Base-by-base conservation (phyloP, 768 basidiomycete genomes). In the Russula compacta region DNA sequence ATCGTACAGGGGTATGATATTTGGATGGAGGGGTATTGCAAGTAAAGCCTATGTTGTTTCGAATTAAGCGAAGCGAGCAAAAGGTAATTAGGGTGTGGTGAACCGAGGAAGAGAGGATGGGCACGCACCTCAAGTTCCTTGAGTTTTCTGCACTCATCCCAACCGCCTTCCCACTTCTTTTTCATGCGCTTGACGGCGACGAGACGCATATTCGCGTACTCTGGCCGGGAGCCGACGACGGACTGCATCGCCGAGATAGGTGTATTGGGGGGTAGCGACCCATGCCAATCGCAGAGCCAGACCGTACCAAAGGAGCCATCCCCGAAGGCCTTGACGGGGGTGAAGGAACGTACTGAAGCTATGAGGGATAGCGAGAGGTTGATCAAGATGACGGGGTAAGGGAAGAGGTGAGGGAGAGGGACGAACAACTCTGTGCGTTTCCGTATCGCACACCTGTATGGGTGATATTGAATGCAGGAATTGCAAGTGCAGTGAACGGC, bases 231-330 rank as follows among this genome's bases (percentile, higher is more conserved):
- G 58, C 92, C 91, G 53, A 87, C 89, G 52, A 92, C 91, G 74
- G 92, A 92, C 72, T 97, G 94, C 95, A 97, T 97, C 40, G 94
- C 89, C 21, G 93, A 93, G 64, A 92, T 76, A 46, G 87, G 86
- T 54, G 90, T 91, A 79, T 90, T 89, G 73, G 92, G 86, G 71
- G 93, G 92, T 71, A 98, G 79, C 64, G 89, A 84, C 70, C 91
- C 92, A 79, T 97, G 93, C 95, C 95, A 99, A 80, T 99, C 97
- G 74, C 95, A 97, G 68, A 99, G 82, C 86, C 91, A 93, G 66
- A 99, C 97, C 4, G 94, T 98, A 54, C 97, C 97, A 71, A 99
- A 98, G 6, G 95, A 98, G 58, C 97, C 97, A 73, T 98, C 95
- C 44, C 97, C 97, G 73, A 99, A 83, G 64, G 90, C 87, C 78